phyloP scores from a whole-genome alignment of 2,329 filamentous ascomycete species.

The Cordyceps javanica region DNA sequence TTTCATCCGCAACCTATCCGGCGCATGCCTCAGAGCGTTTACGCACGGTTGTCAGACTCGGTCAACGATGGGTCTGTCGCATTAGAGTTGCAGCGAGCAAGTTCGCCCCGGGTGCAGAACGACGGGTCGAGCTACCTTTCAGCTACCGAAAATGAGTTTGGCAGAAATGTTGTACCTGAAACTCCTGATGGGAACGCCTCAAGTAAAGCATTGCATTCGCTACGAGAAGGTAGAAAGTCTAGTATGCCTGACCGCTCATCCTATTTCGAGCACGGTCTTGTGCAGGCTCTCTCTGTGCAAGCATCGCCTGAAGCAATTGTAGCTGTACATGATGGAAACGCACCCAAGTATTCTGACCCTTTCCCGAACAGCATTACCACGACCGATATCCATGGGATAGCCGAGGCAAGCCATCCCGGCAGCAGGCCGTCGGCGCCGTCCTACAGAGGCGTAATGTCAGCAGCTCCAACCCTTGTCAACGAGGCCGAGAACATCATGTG shows the following conservation, averaged over 20 bases:
- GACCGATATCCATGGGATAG: background rate
- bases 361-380: conserved; percentile 2
- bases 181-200: background rate
- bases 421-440: background rate
- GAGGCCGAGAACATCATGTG: conserved; percentile 7
- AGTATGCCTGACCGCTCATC: background rate
- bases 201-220: background rate
- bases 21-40: background rate
- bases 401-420: background rate
- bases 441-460: background rate
- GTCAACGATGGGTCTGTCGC: background rate
- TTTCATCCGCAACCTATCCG: conserved; percentile 10
- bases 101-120: background rate
- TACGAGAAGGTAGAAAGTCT: background rate
- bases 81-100: background rate
- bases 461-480: background rate
- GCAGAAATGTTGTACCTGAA: background rate
- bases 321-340: background rate
- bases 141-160: background rate
- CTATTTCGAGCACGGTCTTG: background rate
- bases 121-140: background rate
- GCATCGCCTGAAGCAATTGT: background rate
- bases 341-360: background rate
- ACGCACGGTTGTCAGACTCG: background rate
- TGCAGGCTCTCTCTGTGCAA: background rate